Conservation (phyloP, 495 filamentous ascomycete species). For the Evernia prunastri region DNA sequence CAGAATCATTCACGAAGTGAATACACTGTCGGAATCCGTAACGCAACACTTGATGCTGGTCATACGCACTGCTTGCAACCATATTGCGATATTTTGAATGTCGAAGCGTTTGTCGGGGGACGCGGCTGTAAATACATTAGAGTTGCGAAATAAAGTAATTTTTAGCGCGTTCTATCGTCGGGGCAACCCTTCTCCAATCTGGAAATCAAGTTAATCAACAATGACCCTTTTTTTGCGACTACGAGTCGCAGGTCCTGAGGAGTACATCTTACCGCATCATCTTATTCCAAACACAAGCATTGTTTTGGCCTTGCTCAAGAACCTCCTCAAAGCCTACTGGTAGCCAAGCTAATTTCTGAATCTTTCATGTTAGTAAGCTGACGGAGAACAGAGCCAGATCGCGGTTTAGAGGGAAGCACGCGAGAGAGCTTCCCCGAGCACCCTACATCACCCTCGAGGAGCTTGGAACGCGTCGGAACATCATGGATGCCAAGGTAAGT, state of each 20-base stretch:
- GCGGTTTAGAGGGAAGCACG: slow-evolving; percentile 6
- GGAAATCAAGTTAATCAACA: slow-evolving; percentile 3
- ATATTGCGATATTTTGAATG: neutral
- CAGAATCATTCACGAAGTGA: neutral
- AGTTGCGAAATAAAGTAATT: neutral
- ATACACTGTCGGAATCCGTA: no score
- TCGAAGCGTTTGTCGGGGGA: neutral
- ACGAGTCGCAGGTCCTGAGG: neutral
- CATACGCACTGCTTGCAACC: neutral
- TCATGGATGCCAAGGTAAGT: slow-evolving; percentile 40
- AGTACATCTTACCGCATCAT: neutral
- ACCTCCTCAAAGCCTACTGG: neutral
- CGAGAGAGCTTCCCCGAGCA: slow-evolving; percentile 8
- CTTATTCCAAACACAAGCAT: neutral
- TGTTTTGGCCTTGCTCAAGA: neutral
- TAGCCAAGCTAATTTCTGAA: neutral
- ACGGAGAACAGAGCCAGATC: neutral
- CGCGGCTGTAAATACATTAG: neutral
- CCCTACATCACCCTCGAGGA: slow-evolving; percentile 8
- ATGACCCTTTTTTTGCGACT: neutral
- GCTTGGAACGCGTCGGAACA: slow-evolving; percentile 19
- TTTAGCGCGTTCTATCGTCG: neutral
- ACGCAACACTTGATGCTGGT: neutral
- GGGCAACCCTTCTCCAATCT: neutral
- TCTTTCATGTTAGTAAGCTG: neutral